A percentile compares a stretch with the other conserved stretches of the same genome.
Evolutionary conservation across 768 basidiomycete genomes (phyloP).

Genomic region (Russula abietina): DNA sequence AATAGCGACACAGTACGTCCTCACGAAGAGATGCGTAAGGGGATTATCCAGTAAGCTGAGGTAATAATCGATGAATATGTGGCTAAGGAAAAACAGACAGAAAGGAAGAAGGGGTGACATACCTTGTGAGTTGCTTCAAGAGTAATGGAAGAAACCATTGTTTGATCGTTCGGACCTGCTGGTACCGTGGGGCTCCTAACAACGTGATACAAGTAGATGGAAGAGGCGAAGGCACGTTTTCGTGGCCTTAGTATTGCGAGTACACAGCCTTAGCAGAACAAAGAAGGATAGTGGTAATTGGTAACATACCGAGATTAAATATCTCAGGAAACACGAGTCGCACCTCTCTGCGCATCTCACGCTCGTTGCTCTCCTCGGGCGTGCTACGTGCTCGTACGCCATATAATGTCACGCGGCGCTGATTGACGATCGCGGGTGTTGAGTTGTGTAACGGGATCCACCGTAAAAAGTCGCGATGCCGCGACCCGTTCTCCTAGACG

Average conservation of each 20-base stretch:
- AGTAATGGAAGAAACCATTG: slow-evolving; percentile 74
- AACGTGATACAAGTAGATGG: slow-evolving; percentile 42
- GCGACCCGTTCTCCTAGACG: slow-evolving; percentile 43
- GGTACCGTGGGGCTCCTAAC: slow-evolving; percentile 57
- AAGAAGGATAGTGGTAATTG: neutral
- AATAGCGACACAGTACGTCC: slow-evolving; percentile 50
- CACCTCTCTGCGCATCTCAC: slow-evolving; percentile 65
- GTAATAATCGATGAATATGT: neutral
- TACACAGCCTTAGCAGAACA: neutral
- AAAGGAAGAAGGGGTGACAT: neutral
- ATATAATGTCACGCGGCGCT: slow-evolving; percentile 64
- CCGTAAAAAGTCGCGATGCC: slow-evolving; percentile 62
- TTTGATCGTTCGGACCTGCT: slow-evolving; percentile 63
- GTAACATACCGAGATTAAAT: slow-evolving; percentile 35
- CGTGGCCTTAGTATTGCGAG: neutral
- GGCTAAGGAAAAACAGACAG: no score
- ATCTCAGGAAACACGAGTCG: slow-evolving; percentile 57
- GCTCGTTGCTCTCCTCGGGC: slow-evolving; percentile 64
- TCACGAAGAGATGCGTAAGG: slow-evolving; percentile 34
- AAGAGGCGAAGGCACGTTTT: slow-evolving; percentile 13
- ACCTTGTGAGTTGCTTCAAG: slow-evolving; percentile 50
- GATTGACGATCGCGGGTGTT: slow-evolving; percentile 53
- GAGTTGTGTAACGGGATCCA: slow-evolving; percentile 66
- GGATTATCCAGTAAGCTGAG: slow-evolving; percentile 13
- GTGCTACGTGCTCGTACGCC: slow-evolving; percentile 63